Conservation (phyloP, 768 basidiomycete species). For the Melanogaster broomeanus region DNA sequence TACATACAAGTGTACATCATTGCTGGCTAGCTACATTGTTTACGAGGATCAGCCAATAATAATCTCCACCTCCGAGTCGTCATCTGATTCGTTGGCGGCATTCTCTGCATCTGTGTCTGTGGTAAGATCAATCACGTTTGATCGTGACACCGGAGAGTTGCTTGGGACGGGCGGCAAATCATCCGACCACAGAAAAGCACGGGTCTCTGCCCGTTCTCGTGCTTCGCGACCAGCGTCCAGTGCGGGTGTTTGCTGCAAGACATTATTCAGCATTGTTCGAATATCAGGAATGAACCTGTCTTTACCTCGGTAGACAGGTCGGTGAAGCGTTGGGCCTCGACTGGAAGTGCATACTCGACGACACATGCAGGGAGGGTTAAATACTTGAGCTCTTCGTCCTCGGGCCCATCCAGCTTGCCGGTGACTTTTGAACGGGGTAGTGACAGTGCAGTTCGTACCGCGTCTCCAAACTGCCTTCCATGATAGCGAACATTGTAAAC, state of each 20-base stretch:
- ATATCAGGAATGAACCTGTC: not conserved
- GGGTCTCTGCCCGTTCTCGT: not conserved
- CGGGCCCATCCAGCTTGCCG: not conserved
- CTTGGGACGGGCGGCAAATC: too few species aligned
- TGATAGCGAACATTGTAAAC: not conserved
- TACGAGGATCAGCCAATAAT: too few species aligned
- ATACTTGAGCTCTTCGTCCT: not conserved
- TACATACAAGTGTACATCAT: too few species aligned
- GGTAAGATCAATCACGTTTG: too few species aligned
- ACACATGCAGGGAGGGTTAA: not conserved
- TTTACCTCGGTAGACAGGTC: not conserved
- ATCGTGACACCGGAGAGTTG: too few species aligned
- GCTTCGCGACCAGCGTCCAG: not conserved
- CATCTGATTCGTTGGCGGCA: too few species aligned
- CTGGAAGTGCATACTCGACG: not conserved
- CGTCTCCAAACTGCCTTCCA: not conserved
- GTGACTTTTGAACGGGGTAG: not conserved
- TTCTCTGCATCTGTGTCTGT: too few species aligned
- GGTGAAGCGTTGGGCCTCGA: not conserved
- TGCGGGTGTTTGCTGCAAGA: not conserved
- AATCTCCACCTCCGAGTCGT: too few species aligned
- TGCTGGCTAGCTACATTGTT: too few species aligned
- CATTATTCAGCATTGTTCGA: not conserved
- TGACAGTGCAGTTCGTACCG: not conserved
- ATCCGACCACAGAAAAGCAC: too few species aligned